These are phyloP conservation scores for Glaciozyma martinii DNA, from an alignment of 768 basidiomycete genomes.

Conservation along the genomic window DNA sequence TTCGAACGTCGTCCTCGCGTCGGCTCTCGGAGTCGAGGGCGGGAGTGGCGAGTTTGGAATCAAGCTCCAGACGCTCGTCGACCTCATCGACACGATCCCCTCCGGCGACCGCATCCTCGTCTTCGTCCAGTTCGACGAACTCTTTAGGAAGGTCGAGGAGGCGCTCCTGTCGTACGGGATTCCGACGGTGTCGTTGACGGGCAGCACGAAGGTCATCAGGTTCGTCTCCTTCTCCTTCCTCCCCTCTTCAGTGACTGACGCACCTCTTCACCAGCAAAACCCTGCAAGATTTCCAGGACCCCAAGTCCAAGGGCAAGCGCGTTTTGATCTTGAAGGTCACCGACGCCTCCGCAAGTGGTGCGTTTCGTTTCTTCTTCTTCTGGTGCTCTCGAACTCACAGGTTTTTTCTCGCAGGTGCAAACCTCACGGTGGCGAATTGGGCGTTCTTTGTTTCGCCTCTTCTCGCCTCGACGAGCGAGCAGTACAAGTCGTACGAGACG, in stretches of 20 bases:
- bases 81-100: slow-evolving; percentile 70
- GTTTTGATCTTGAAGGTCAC: slow-evolving; percentile 73
- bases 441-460: slow-evolving; percentile 91
- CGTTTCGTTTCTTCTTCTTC: slow-evolving; percentile 36
- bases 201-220: slow-evolving; percentile 61
- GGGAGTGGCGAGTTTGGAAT: slow-evolving; percentile 37
- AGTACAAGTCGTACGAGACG: slow-evolving; percentile 56
- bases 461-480: slow-evolving; percentile 68
- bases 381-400: not conserved
- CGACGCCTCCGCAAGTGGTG: slow-evolving; percentile 90
- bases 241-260: not conserved
- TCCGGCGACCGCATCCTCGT: slow-evolving; percentile 74
- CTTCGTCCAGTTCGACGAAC: slow-evolving; percentile 92
- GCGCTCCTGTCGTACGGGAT: slow-evolving; percentile 65
- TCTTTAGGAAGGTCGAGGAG: slow-evolving; percentile 82
- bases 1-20: slow-evolving; percentile 38
- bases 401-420: slow-evolving; percentile 41
- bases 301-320: slow-evolving; percentile 60
- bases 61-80: slow-evolving; percentile 47
- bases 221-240: too few species aligned
- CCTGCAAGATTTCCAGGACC: slow-evolving; percentile 75
- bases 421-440: slow-evolving; percentile 86
- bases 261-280: slow-evolving; percentile 50
- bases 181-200: slow-evolving; percentile 51
- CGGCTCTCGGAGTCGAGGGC: slow-evolving; percentile 37